Evolutionary conservation across 108 stramenopile genomes (phyloP).

Genomic region (Cyclostephanos tholiformis): DNA sequence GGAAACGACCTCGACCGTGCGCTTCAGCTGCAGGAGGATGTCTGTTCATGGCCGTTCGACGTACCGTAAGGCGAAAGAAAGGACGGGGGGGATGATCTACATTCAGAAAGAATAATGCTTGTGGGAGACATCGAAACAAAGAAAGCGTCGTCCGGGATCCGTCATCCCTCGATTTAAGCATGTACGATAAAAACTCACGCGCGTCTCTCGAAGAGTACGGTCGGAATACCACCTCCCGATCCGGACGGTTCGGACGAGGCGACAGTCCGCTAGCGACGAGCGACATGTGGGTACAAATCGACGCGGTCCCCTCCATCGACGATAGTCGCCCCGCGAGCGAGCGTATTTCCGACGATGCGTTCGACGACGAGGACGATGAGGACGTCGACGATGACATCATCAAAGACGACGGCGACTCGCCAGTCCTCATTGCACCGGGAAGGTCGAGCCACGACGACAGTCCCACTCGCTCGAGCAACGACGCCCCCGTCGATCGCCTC

Average conservation of each 20-base stretch:
- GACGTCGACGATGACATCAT: conserved; percentile 8
- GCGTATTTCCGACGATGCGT: conserved; percentile 16
- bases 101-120: too few relatives aligned
- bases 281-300: conserved; percentile 52
- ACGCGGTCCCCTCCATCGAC: conserved; percentile 25
- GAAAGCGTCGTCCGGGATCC: too few relatives aligned
- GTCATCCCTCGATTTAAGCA: too few relatives aligned
- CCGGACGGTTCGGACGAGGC: conserved; percentile 64
- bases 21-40: conserved; percentile 77
- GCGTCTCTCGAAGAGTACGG: conserved; percentile 83
- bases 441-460: conserved; percentile 53
- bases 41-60: background rate
- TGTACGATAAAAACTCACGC: conserved; percentile 23
- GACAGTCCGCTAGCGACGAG: conserved; percentile 68
- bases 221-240: conserved; percentile 68
- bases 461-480: conserved; percentile 37
- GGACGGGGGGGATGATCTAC: background rate
- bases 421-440: conserved; percentile 19
- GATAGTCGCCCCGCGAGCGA: conserved; percentile 22
- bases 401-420: background rate
- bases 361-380: background rate
- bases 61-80: background rate
- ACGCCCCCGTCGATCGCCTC: conserved; percentile 18
- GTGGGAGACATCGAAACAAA: too few relatives aligned
- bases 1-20: conserved; percentile 59